phyloP scores from a whole-genome alignment of 768 basidiomycete genomes.

The Podaxis pistillaris region DNA sequence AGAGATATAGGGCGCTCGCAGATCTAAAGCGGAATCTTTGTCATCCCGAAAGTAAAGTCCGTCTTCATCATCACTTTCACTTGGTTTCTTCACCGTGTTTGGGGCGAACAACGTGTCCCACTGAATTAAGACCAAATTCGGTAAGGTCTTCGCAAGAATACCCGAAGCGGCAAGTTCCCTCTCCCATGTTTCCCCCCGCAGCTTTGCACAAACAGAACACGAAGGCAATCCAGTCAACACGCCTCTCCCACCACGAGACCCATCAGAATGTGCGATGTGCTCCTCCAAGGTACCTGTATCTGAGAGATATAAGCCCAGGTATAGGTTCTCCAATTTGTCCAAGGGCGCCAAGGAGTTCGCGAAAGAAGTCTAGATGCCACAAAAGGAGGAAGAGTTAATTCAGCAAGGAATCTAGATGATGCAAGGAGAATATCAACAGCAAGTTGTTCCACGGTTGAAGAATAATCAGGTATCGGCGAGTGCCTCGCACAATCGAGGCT shows the following conservation, averaged over 20 bases:
- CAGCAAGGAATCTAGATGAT: not conserved
- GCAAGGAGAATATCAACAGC: conserved; percentile 43
- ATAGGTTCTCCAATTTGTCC: conserved; percentile 44
- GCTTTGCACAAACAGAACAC: conserved; percentile 35
- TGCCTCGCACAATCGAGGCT: conserved; percentile 51
- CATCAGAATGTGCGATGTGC: conserved; percentile 43
- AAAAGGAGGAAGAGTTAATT: not conserved
- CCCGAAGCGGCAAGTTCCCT: not conserved
- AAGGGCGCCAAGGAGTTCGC: conserved; percentile 45
- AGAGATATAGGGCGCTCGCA: not conserved
- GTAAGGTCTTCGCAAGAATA: not conserved
- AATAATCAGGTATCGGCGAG: conserved; percentile 61
- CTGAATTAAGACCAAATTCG: not conserved
- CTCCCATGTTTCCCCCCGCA: conserved; percentile 20
- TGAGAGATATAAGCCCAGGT: conserved; percentile 65
- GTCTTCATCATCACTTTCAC: not conserved
- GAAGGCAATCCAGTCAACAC: conserved; percentile 28
- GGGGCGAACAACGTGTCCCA: conserved; percentile 10
- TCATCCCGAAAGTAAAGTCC: not conserved
- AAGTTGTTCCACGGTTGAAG: conserved; percentile 38
- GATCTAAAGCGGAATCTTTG: not conserved
- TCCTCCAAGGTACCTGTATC: conserved; percentile 45
- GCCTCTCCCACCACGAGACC: conserved; percentile 23
- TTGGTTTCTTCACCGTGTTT: not conserved
- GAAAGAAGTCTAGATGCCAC: conserved; percentile 37